Evolutionary conservation across 768 basidiomycete species (phyloP).

Genomic region (Termitomyces sp.): DNA sequence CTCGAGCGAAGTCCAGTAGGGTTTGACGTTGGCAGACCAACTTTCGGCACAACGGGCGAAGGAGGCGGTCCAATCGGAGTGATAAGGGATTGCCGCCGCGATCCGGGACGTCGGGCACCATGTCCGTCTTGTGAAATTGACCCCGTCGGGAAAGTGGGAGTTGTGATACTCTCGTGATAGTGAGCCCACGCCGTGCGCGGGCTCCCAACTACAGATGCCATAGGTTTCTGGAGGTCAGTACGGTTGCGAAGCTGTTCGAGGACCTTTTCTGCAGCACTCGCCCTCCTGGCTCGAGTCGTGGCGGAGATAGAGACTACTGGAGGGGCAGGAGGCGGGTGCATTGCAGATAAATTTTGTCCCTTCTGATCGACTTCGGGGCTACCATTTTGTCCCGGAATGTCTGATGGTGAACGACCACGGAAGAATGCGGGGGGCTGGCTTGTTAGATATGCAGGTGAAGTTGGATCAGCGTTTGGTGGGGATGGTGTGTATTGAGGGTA

Average conservation of each 20-base stretch:
- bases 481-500: slow-evolving; percentile 21
- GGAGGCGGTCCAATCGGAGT: slow-evolving; percentile 41
- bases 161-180: slow-evolving; percentile 24
- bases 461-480: slow-evolving; percentile 14
- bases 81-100: slow-evolving; percentile 36
- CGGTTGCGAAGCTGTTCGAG: slow-evolving; percentile 59
- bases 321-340: slow-evolving; percentile 14
- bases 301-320: slow-evolving; percentile 21
- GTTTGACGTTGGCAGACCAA: slow-evolving; percentile 5
- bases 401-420: slow-evolving; percentile 23
- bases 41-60: slow-evolving; percentile 52
- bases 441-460: slow-evolving; percentile 11
- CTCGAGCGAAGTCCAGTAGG: slow-evolving; percentile 9
- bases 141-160: slow-evolving; percentile 8
- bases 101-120: slow-evolving; percentile 21
- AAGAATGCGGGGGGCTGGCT: slow-evolving; percentile 10
- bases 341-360: slow-evolving; percentile 5
- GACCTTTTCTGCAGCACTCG: slow-evolving; percentile 65
- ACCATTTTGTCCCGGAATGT: slow-evolving; percentile 15
- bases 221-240: slow-evolving; percentile 41
- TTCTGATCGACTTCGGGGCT: slow-evolving; percentile 18
- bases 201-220: slow-evolving; percentile 22
- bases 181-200: slow-evolving; percentile 43
- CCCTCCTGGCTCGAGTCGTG: slow-evolving; percentile 39
- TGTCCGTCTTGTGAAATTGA: slow-evolving; percentile 12